Evolutionary conservation across 2,329 filamentous ascomycete species (phyloP).

Genomic region (Pseudogymnoascus sp.): DNA sequence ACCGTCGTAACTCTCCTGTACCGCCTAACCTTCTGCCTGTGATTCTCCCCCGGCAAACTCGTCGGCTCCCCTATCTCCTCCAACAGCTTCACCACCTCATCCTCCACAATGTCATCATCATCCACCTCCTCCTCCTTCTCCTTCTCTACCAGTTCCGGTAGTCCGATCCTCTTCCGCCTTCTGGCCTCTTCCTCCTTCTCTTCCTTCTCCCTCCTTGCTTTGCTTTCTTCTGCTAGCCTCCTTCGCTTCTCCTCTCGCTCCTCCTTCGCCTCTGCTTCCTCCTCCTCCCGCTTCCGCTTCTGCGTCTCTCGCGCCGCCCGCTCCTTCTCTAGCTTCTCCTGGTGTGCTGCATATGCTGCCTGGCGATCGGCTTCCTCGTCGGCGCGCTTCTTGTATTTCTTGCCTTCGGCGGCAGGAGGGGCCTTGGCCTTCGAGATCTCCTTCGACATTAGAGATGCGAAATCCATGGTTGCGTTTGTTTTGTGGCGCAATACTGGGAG

Average conservation of each 20-base stretch:
- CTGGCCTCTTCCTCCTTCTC: slow-evolving; percentile 66
- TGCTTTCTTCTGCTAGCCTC: slow-evolving; percentile 73
- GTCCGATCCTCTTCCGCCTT: slow-evolving; percentile 67
- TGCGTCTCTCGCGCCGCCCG: slow-evolving; percentile 61
- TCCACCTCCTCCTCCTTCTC: slow-evolving; percentile 39
- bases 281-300: slow-evolving; percentile 87
- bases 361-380: slow-evolving; percentile 79
- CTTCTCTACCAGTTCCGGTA: slow-evolving; percentile 63
- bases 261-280: slow-evolving; percentile 62
- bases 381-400: slow-evolving; percentile 78
- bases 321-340: slow-evolving; percentile 64
- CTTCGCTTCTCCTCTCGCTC: slow-evolving; percentile 75
- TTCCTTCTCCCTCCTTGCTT: slow-evolving; percentile 59
- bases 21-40: slow-evolving; percentile 60
- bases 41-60: slow-evolving; percentile 73
- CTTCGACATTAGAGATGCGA: slow-evolving; percentile 85
- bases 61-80: slow-evolving; percentile 66
- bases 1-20: slow-evolving; percentile 59
- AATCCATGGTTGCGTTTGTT: slow-evolving; percentile 64
- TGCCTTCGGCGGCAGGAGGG: slow-evolving; percentile 32
- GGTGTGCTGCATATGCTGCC: slow-evolving; percentile 73
- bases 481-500: not conserved
- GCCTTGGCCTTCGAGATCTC: slow-evolving; percentile 77
- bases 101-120: slow-evolving; percentile 61
- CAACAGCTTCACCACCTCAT: slow-evolving; percentile 61